phyloP scores from a whole-genome alignment of 306 rosid species.

The Trifolium pratense region DNA sequence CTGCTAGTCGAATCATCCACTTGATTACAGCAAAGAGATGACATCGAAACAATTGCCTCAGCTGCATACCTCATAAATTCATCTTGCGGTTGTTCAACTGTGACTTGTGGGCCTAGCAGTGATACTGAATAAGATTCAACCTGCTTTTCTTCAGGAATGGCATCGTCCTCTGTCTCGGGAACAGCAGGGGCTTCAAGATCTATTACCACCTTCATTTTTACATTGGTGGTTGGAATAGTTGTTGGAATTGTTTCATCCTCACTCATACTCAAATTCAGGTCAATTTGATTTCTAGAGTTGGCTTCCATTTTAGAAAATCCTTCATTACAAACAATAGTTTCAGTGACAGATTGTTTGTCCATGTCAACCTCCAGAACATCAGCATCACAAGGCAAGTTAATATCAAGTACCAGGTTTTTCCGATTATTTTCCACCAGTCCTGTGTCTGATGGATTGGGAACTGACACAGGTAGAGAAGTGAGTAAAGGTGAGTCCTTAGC shows the following conservation, averaged over 20 bases:
- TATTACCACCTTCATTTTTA: constrained; percentile 55
- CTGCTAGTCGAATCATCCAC: constrained; percentile 50
- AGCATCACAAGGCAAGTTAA: constrained; percentile 82
- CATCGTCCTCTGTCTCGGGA: constrained; percentile 63
- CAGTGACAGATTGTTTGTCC: constrained; percentile 44
- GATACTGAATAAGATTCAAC: constrained; percentile 43
- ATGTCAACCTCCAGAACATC: constrained; percentile 54
- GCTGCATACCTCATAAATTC: constrained; percentile 70
- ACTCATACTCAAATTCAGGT: constrained; percentile 74
- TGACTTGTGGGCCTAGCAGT: constrained; percentile 36
- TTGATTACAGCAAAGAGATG: constrained; percentile 50
- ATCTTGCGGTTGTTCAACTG: constrained; percentile 52
- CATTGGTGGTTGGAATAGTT: constrained; percentile 41
- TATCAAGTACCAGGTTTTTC: constrained; percentile 57
- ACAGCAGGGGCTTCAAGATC: constrained; percentile 76
- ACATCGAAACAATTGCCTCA: constrained; percentile 77
- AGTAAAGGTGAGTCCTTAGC: constrained; percentile 60
- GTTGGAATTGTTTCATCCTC: constrained; percentile 68
- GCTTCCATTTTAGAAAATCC: constrained; percentile 45
- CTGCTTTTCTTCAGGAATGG: constrained; percentile 49
- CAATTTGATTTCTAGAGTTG: constrained; percentile 64
- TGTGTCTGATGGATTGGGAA: constrained; percentile 45
- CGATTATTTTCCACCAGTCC: constrained; percentile 45
- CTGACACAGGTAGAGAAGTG: constrained; percentile 48
- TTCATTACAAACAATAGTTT: constrained; percentile 45